phyloP scores from a whole-genome alignment of 352 stramenopile genomes.

The Globisporangium spiculum region DNA sequence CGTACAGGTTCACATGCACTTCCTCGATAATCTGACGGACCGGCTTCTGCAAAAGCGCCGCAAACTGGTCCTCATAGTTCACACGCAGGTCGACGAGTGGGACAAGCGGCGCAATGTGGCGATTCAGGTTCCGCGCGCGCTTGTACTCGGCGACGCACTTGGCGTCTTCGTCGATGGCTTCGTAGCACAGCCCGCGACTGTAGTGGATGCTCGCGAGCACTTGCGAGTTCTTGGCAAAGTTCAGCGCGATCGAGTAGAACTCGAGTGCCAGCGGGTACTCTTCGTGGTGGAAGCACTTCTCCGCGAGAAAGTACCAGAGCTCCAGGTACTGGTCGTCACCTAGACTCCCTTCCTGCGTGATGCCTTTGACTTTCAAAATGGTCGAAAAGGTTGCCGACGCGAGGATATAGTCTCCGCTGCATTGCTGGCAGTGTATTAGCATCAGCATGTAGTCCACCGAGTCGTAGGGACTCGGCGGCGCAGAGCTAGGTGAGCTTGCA shows the following conservation, averaged over 20 bases:
- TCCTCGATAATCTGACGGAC: conserved; percentile 50
- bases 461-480: conserved; percentile 27
- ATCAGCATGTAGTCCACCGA: conserved; percentile 53
- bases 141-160: conserved; percentile 67
- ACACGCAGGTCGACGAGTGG: conserved; percentile 39
- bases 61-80: conserved; percentile 47
- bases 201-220: conserved; percentile 52
- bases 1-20: conserved; percentile 59
- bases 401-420: conserved; percentile 49
- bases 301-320: conserved; percentile 46
- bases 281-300: conserved; percentile 68
- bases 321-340: conserved; percentile 53
- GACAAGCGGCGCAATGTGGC: conserved; percentile 44
- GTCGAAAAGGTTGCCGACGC: conserved; percentile 45
- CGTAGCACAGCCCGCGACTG: conserved; percentile 55
- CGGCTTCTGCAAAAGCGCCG: conserved; percentile 39
- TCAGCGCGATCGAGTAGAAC: conserved; percentile 55
- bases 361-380: conserved; percentile 31
- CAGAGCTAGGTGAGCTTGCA: not conserved
- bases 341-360: conserved; percentile 30
- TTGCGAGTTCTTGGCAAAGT: conserved; percentile 64
- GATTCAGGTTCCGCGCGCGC: conserved; percentile 60
- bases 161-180: conserved; percentile 41
- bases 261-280: conserved; percentile 61
- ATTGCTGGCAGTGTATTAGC: conserved; percentile 65